phyloP scores from a whole-genome alignment of 1,284 basidiomycete genomes.

The Fistulinella staudtii region DNA sequence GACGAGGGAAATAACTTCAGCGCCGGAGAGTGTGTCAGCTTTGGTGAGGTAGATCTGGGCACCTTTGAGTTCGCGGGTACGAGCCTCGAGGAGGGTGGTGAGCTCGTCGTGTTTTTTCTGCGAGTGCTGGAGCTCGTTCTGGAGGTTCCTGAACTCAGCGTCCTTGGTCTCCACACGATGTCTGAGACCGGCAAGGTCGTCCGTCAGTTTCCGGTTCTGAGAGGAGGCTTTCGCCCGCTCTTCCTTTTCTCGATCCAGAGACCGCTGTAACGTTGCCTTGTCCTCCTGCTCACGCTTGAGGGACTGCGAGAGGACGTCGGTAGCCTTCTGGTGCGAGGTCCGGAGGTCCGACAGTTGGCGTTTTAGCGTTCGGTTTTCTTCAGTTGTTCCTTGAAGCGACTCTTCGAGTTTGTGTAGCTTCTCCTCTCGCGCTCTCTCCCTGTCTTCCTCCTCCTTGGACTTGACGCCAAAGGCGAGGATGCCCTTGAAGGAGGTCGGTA shows the following conservation, averaged over 20 bases:
- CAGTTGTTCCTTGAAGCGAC: not conserved
- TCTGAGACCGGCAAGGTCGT: conserved; percentile 15
- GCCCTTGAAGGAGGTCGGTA: not conserved
- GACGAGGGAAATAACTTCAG: conserved; percentile 45
- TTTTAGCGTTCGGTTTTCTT: conserved; percentile 20
- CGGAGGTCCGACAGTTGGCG: conserved; percentile 14
- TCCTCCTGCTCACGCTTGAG: conserved; percentile 18
- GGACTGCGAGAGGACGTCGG: conserved; percentile 5
- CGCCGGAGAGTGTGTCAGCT: conserved; percentile 42
- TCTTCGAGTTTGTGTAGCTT: conserved; percentile 17
- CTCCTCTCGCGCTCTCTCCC: conserved; percentile 11
- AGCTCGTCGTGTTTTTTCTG: conserved; percentile 30
- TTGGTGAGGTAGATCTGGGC: conserved; percentile 46
- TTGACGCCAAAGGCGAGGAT: conserved; percentile 1
- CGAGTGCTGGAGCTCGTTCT: conserved; percentile 27
- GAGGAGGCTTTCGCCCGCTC: conserved; percentile 14
- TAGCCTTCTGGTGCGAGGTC: conserved; percentile 1
- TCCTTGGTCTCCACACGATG: conserved; percentile 26
- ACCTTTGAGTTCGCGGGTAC: conserved; percentile 43
- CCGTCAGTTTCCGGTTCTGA: conserved; percentile 12
- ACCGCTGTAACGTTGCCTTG: conserved; percentile 10
- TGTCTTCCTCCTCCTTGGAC: conserved; percentile 23
- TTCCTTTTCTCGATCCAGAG: conserved; percentile 19
- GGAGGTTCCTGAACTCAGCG: conserved; percentile 22
- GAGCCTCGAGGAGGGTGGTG: conserved; percentile 38